Evolutionary conservation across 1,284 basidiomycete genomes (phyloP), one percentile per base, ranked within the genome.

Genomic region (Ceratobasidium sp.): DNA sequence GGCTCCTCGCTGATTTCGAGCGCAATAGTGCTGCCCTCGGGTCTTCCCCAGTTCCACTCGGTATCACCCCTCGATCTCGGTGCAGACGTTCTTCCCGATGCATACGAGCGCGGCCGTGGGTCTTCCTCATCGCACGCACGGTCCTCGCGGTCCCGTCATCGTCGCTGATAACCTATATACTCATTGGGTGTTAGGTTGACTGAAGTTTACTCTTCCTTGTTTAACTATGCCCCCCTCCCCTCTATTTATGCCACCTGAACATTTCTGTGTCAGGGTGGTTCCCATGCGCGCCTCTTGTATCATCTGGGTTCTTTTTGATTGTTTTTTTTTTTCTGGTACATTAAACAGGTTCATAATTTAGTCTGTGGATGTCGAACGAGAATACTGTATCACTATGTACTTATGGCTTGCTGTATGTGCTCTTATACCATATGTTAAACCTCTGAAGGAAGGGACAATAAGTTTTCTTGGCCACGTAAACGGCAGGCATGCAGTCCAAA

Each of bases 111-210:
- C 2, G 58, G 29, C 7, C 58, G 34, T 59, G 29, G 58, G 16
- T 48, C 46, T 22, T 59, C 58, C 37, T 59, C 58, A 41, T 59
- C 58, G 4, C 31, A 24, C 11, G 2, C 34, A 3, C 58, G 37
- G 9, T 59, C 58, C 37, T 59, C 58, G 37, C 58, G 58, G 19
- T 59, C 58, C 34, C 58, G 58, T 41, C 58, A 59, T 24, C 58
- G 37, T 22, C 22, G 37, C 2, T 59, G 29, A 27, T n/a, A 4
- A 56, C 16, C 8, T 14, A 13, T 24, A 53, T 53, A 37, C 13
- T n/a, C 11, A 29, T 16, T 34, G 31, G 19, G 37, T 19, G 19
- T 48, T 48, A 48, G n/a, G 46, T 5, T n/a, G n/a, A 48, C 46
- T 48, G 13, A 48, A 48, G 11, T 14, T 19, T 29, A 14, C 54